Base-by-base conservation (phyloP, 2,329 filamentous ascomycete genomes). In the Pestalotiopsis sp. region DNA sequence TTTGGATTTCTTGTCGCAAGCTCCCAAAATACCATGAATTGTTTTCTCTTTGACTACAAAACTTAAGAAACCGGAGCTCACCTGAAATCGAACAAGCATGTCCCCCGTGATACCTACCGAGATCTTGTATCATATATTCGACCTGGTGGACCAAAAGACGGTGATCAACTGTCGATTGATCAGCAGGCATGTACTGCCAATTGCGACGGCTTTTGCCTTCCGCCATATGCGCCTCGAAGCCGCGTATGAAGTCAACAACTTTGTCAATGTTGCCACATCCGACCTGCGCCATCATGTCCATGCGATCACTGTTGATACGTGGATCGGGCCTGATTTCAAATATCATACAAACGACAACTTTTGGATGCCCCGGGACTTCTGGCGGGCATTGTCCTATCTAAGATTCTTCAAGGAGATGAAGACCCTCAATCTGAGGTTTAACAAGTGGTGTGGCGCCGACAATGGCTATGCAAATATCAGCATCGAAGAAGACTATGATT, bases 251-350 rank as follows among this genome's bases (percentile, higher is more conserved):
- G 25, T 58, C 20, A 2, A 14, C 17, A 39, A 38, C 9, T 67
- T 70, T 23, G n/a, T 69, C 25, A 52, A 63, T 23, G 58, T 70
- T 17, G 69, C 67, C n/a, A 52, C 61, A 27, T 67, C 57, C 17
- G 14, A 23, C 9, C 56, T 70, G 17, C 64, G 67, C 38, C 52
- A 14, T 11, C 41, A 61, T 5, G 69, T 70, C 14, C 63, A 39
- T 17, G 69, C 69, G 61, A 49, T 70, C 61, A 69, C 64, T n/a
- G 56, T 70, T 14, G 58, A 67, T 65, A 45, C 62, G 6, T 68
- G 61, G 64, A 39, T 63, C 23, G 65, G 64, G n/a, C 56, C 62
- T 14, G 52, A 68, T n/a, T 39, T 49, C 52, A 27, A 11, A 23
- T 31, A 36, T 7, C 17, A 67, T 11, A 6, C 39, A 23, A 45